These are phyloP conservation scores for Saturnispora quitensis DNA, from an alignment of 805 yeast species.

Conservation along the genomic window DNA sequence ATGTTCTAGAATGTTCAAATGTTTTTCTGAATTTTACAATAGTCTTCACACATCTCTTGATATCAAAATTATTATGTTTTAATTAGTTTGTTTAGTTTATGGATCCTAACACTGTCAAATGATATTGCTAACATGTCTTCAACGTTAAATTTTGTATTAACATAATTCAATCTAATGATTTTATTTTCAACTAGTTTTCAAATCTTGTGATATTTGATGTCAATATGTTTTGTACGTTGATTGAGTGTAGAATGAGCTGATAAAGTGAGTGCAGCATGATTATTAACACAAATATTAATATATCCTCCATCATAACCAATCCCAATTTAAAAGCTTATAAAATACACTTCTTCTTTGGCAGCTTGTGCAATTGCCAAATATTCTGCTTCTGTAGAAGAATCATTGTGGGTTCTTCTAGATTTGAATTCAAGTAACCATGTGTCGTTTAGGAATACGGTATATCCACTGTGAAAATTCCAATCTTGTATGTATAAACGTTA, in stretches of 20 bases:
- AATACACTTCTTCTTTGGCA: neutral
- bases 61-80: too few species aligned
- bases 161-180: neutral
- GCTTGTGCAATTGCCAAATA: neutral
- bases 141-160: neutral
- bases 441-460: neutral
- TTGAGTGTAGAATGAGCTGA: constrained; percentile 1
- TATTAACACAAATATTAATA: neutral
- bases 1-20: too few species aligned
- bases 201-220: constrained; percentile 1
- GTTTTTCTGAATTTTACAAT: too few species aligned
- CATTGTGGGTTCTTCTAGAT: neutral
- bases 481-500: neutral
- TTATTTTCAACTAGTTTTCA: neutral
- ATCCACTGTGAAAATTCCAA: constrained; percentile 4
- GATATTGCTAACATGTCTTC: constrained; percentile 2
- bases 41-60: too few species aligned
- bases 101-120: neutral
- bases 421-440: neutral
- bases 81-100: neutral
- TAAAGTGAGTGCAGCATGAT: neutral
- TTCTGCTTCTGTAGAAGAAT: constrained; percentile 7
- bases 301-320: neutral
- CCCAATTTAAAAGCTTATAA: neutral
- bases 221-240: constrained; percentile 4